Percentiles rank a stretch among this genome's conserved stretches.
Evolutionary conservation across 495 filamentous ascomycete species (phyloP).

Genomic region (Aspergillus kassunensis): DNA sequence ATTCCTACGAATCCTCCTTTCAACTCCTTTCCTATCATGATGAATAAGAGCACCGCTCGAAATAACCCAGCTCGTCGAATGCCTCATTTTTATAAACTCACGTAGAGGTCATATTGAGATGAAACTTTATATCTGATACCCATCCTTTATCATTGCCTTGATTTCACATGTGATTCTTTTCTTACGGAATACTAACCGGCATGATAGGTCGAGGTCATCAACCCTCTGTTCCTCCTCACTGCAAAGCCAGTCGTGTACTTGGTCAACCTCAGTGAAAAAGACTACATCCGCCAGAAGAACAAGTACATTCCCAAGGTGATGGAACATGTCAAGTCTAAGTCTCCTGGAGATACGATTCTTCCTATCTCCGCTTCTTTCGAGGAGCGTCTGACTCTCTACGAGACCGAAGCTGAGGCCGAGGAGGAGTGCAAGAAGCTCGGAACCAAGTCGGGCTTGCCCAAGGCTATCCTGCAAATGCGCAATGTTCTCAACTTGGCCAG

Average conservation of each 20-base stretch:
- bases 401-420: constrained; percentile 68
- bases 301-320: constrained; percentile 93
- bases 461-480: constrained; percentile 93
- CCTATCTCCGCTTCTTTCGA: constrained; percentile 91
- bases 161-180: constrained; percentile 1
- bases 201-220: constrained; percentile 89
- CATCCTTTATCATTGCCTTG: constrained; percentile 18
- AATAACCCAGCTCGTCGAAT: constrained; percentile 99
- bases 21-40: constrained; percentile 55
- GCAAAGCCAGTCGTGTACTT: constrained; percentile 98
- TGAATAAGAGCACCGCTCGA: constrained; percentile 97
- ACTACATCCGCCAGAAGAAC: constrained; percentile 99
- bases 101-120: constrained; percentile 82
- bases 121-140: constrained; percentile 53
- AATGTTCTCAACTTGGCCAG: constrained; percentile 80
- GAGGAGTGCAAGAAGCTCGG: constrained; percentile 88
- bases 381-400: constrained; percentile 79
- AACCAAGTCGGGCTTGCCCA: constrained; percentile 85
- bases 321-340: constrained; percentile 89
- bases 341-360: constrained; percentile 81
- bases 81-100: constrained; percentile 58
- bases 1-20: constrained; percentile 7
- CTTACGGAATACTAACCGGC: constrained; percentile 3
- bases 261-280: constrained; percentile 94
- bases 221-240: constrained; percentile 89